Percentiles rank a stretch among this genome's conserved stretches.
Conservation (phyloP, 768 basidiomycete genomes). For the Hemileccinum impolitum region DNA sequence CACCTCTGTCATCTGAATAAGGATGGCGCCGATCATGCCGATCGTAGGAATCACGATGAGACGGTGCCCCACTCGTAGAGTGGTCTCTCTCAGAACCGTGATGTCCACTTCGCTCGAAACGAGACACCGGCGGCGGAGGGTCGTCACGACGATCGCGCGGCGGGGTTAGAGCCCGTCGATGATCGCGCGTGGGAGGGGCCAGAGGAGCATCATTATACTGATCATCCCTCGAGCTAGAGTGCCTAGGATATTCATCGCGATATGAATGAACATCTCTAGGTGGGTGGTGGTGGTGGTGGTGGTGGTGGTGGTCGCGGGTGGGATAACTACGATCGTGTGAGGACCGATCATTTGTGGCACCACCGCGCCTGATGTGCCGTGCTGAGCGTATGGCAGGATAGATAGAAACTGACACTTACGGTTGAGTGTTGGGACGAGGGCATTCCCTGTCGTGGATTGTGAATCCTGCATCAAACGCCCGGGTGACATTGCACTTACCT, state of each 20-base stretch:
- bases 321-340: conserved; percentile 57
- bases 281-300: conserved; percentile 43
- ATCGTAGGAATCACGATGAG: conserved; percentile 54
- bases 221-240: conserved; percentile 45
- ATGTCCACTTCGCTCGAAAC: conserved; percentile 47
- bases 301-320: conserved; percentile 45
- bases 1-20: conserved; percentile 41
- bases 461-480: not conserved
- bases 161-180: conserved; percentile 56
- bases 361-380: conserved; percentile 34
- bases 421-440: conserved; percentile 46
- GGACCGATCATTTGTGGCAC: conserved; percentile 41
- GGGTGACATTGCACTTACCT: conserved; percentile 45
- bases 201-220: conserved; percentile 55
- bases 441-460: conserved; percentile 57
- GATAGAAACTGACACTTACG: conserved; percentile 40
- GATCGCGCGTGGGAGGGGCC: conserved; percentile 47
- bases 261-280: conserved; percentile 38
- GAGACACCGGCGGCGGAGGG: conserved; percentile 51
- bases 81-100: conserved; percentile 39
- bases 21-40: conserved; percentile 52
- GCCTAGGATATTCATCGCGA: conserved; percentile 56
- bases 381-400: not conserved
- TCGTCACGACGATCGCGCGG: conserved; percentile 64
- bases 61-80: conserved; percentile 41